Evolutionary conservation across 208 protist genomes (phyloP).

Genomic region (Angomonas deanei): DNA sequence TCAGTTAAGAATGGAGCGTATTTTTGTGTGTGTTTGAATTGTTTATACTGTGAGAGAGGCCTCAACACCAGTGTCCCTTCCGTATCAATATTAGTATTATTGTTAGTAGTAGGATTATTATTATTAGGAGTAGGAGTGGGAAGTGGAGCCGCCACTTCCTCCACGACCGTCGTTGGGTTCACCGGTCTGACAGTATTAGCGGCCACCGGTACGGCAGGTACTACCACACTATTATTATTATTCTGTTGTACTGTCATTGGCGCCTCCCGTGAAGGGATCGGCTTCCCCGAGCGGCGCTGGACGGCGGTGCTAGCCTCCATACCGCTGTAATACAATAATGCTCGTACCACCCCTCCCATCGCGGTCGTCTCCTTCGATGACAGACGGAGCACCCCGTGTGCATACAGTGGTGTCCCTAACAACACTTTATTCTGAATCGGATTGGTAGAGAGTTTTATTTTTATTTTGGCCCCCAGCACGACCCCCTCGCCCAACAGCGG

Average conservation of each 20-base stretch:
- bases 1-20: constrained; percentile 32
- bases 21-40: not conserved
- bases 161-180: too few relatives aligned
- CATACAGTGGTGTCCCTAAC: not conserved
- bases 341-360: not conserved
- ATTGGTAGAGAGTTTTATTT: constrained; percentile 9
- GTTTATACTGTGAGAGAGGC: not conserved
- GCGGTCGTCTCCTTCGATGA: not conserved
- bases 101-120: too few relatives aligned
- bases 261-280: too few relatives aligned
- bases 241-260: too few relatives aligned
- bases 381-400: not conserved
- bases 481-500: constrained; percentile 34
- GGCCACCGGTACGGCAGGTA: too few relatives aligned
- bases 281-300: not conserved
- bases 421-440: too few relatives aligned
- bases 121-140: too few relatives aligned
- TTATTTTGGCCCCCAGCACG: constrained; percentile 50
- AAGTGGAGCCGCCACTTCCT: too few relatives aligned
- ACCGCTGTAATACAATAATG: not conserved
- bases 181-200: too few relatives aligned
- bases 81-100: too few relatives aligned
- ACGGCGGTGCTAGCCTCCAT: constrained; percentile 4
- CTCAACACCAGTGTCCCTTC: not conserved
- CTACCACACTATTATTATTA: too few relatives aligned